Base-by-base conservation (phyloP, 225 moss, liverwort and hornwort genomes). In the Rhytidiadelphus loreus region DNA sequence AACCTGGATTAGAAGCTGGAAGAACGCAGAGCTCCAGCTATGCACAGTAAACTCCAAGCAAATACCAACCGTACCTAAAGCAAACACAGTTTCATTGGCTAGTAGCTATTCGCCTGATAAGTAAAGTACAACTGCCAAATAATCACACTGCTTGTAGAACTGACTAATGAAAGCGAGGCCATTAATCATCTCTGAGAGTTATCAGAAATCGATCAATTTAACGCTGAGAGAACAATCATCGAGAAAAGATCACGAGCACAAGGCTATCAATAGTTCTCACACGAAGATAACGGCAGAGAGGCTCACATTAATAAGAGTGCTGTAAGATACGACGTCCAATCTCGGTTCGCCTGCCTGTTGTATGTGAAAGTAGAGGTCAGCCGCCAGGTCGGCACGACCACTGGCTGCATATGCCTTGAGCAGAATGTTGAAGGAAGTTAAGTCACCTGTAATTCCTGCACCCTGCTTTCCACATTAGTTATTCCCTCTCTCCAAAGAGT, bases 251-350 rank as follows among this genome's bases (percentile, higher is more conserved):
- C 66, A 86, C 23, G 66, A 68, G 57, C 59, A 72, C 25, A 62
- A 84, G 39, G 52, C 52, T 72, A 81, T 44, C 74, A 69, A 35
- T 61, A 76, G 73, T 44, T 70, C 81, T 87, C 82, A 65, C 63
- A 60, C 32, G 35, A 80, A 76, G 53, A 50, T 33, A 90, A 52
- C 59, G 82, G 64, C 73, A 82, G 60, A 82, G 50, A 68, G 71
- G 48, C 92, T 92, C 83, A 94, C 94, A 88, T 93, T 94, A 25
- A 94, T 94, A 85, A 94, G 92, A 70, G 94, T 92, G 85, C 93
- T 93, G 85, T 93, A 94, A 39, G 94, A 92, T 71, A 94, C 90
- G 87, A 94, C 93, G 80, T 93, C 94, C 84, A 94, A 86, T 72
- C 35, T 94, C 80, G 92, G 76, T 68, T 92, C 92, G 86, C 83